A percentile compares a stretch with the other conserved stretches of the same genome.
Evolutionary conservation across 768 basidiomycete species (phyloP).

Genomic region (Termitomyces sp.): DNA sequence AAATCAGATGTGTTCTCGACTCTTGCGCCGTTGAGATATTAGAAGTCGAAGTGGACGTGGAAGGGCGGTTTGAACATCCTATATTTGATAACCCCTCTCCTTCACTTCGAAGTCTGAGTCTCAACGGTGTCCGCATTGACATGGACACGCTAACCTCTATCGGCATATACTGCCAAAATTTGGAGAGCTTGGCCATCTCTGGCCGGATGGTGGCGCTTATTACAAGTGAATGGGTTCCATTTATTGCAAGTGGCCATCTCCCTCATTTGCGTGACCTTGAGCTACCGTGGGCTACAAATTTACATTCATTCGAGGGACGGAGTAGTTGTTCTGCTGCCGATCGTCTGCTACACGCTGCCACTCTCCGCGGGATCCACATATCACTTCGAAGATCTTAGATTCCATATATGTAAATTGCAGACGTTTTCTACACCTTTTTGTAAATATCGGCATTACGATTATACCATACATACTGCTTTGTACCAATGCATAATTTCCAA

Average conservation of each 20-base stretch:
- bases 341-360: constrained; percentile 13
- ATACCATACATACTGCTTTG: not conserved
- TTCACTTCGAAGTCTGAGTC: constrained; percentile 31
- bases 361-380: constrained; percentile 15
- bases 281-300: constrained; percentile 32
- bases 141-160: constrained; percentile 27
- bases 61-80: constrained; percentile 15
- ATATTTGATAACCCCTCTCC: constrained; percentile 26
- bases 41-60: constrained; percentile 34
- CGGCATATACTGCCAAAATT: constrained; percentile 23
- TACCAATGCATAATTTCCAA: not conserved
- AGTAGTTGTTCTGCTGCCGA: constrained; percentile 20
- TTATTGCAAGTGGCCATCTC: constrained; percentile 29
- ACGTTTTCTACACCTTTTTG: not conserved
- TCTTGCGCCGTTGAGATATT: constrained; percentile 36
- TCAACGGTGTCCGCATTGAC: constrained; percentile 36
- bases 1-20: constrained; percentile 33
- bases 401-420: too few species aligned
- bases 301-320: constrained; percentile 37
- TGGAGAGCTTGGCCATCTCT: constrained; percentile 34
- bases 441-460: not conserved
- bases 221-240: constrained; percentile 34
- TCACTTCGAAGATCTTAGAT: not conserved
- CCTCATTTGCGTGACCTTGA: constrained; percentile 27
- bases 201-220: constrained; percentile 34